Conservation (phyloP, 805 yeast genomes). For the Phaffomyces thermotolerans region DNA sequence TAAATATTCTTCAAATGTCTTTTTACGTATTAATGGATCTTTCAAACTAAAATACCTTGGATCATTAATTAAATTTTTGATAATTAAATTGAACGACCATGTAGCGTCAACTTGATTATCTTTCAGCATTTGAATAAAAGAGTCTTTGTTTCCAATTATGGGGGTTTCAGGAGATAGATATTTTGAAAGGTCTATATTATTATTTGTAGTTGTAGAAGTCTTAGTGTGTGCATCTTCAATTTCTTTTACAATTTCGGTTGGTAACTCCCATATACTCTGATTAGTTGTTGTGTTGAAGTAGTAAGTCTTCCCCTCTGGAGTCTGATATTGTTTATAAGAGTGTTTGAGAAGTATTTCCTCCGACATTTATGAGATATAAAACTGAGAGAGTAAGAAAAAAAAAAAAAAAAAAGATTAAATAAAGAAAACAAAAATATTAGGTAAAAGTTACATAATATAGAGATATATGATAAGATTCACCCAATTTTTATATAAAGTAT, state of each 20-base stretch:
- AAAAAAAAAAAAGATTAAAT: too few species aligned
- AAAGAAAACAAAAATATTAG: too few species aligned
- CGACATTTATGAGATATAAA: too few species aligned
- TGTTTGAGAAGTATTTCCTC: slow-evolving; percentile 33
- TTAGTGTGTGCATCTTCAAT: slow-evolving; percentile 4
- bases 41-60: slow-evolving; percentile 50
- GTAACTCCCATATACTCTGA: slow-evolving; percentile 78
- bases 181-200: slow-evolving; percentile 1
- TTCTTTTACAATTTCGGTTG: slow-evolving; percentile 37
- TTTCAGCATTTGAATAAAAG: slow-evolving; percentile 46
- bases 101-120: slow-evolving; percentile 56
- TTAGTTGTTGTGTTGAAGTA: slow-evolving; percentile 60
- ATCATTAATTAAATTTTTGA: slow-evolving; percentile 48
- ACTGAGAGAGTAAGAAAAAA: too few species aligned
- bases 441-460: too few species aligned
- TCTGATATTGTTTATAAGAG: slow-evolving; percentile 45
- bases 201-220: neutral
- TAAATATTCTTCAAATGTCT: slow-evolving; percentile 58
- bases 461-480: too few species aligned
- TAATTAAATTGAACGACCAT: slow-evolving; percentile 67
- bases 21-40: slow-evolving; percentile 54
- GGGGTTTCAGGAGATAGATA: slow-evolving; percentile 11
- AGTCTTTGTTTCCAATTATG: slow-evolving; percentile 25
- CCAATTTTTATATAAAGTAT: too few species aligned
- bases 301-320: slow-evolving; percentile 55